These are phyloP conservation scores for Ambrosia artemisiifolia DNA, from an alignment of 129 eudicot species.

Conservation along the genomic window DNA sequence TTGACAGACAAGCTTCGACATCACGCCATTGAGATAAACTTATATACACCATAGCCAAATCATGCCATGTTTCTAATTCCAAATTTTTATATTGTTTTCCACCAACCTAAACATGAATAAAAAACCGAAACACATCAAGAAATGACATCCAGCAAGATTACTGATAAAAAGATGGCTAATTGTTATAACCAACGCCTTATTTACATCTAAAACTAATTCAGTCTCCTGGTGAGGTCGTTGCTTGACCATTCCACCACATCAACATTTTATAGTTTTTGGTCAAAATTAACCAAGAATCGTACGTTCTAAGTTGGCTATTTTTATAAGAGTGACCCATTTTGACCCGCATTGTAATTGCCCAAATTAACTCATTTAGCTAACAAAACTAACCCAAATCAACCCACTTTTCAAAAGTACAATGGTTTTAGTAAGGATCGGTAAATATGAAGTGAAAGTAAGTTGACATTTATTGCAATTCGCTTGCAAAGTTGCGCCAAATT, in stretches of 20 bases:
- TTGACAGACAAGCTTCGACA: constrained; percentile 73
- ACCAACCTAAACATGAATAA: constrained; percentile 43
- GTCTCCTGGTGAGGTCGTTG: too few species aligned
- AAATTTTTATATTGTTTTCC: constrained; percentile 34
- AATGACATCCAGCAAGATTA: background rate
- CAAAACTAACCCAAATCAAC: too few species aligned
- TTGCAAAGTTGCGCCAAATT: background rate
- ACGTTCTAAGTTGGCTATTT: background rate
- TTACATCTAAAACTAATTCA: background rate
- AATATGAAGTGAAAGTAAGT: background rate
- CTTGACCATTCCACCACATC: background rate
- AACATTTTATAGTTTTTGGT: background rate
- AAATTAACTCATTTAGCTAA: background rate
- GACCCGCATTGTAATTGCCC: background rate
- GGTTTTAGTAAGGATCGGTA: background rate
- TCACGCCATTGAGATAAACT: constrained; percentile 70
- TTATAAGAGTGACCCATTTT: background rate
- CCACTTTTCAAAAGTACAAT: background rate
- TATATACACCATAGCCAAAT: constrained; percentile 70
- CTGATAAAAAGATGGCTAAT: background rate
- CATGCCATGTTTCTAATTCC: constrained; percentile 89
- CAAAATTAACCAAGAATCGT: background rate
- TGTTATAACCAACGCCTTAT: background rate
- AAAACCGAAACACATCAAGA: constrained; percentile 8
- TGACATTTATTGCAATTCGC: background rate